phyloP scores from a whole-genome alignment of 306 rosid species.

The Cajanus cajan region DNA sequence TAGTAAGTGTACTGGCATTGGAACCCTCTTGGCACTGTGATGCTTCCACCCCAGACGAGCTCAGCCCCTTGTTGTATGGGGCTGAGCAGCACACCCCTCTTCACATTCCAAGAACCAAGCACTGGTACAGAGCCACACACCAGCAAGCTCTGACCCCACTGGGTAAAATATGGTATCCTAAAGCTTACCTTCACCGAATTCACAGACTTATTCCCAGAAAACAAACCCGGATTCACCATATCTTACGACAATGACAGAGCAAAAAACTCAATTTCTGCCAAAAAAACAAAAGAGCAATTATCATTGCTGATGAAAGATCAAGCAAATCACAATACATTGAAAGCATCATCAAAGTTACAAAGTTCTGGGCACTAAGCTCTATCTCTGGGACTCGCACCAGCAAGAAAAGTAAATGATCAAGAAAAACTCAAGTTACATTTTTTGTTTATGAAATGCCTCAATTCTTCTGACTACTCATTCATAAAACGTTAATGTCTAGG shows the following conservation, averaged over 20 bases:
- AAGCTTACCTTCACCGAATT: slow-evolving; percentile 74
- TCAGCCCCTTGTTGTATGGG: slow-evolving; percentile 71
- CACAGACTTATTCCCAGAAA: slow-evolving; percentile 47
- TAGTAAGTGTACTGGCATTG: slow-evolving; percentile 69
- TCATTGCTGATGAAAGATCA: slow-evolving; percentile 19
- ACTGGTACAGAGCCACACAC: slow-evolving; percentile 80
- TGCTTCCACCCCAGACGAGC: slow-evolving; percentile 79
- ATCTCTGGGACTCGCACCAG: background rate
- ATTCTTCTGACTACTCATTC: background rate
- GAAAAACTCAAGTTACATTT: slow-evolving; percentile 1
- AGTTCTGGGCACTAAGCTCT: background rate
- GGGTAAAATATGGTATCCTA: slow-evolving; percentile 74
- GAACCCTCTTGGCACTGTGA: slow-evolving; percentile 65
- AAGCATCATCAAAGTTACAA: slow-evolving; percentile 6
- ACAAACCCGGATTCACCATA: slow-evolving; percentile 65
- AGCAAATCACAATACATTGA: slow-evolving; percentile 11
- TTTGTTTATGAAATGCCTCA: slow-evolving; percentile 1
- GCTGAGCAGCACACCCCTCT: slow-evolving; percentile 69
- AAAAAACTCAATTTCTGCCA: slow-evolving; percentile 18
- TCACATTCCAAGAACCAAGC: slow-evolving; percentile 91
- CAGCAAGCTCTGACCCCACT: slow-evolving; percentile 88
- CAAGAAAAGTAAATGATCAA: background rate
- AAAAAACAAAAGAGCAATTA: slow-evolving; percentile 15
- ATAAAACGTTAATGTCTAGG: background rate
- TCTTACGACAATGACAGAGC: slow-evolving; percentile 38